Base-by-base conservation (phyloP, 2,329 filamentous ascomycete genomes). In the Penicillium psychrosexuale region DNA sequence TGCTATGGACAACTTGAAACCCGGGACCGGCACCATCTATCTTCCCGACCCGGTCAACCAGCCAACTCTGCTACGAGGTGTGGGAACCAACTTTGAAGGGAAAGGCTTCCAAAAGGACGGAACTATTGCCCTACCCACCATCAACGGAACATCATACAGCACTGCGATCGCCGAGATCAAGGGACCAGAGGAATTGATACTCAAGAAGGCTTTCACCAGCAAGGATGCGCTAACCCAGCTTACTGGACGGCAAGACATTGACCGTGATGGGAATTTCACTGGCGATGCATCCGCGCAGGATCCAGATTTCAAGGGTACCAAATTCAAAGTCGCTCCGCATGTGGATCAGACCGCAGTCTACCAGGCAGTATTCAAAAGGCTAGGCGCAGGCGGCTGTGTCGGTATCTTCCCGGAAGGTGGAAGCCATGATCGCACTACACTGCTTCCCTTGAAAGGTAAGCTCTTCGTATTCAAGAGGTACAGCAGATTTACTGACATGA, bases 341-440 rank as follows among this genome's bases (percentile, higher is more conserved):
- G 91, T 97, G 39, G 91, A 97, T 71, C 93, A 97, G 77, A 92
- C 88, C 30, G 84, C 90, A 64, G 93, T 97, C 28, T 97, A 97
- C 75, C 86, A 96, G 71, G 90, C 91, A 19, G 93, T 99, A 15
- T 97, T 97, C 73, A 84, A 87, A 61, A 85, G 91, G 30, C 81
- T 99, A 33, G 86, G 87, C 62, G 82, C 83, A 37, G 91, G 91
- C 44, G 93, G 92, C 17, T 96, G 91, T 69, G 89, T 97, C 51
- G 94, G 93, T 59, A 97, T 99, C 68, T 99, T 97, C 73, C 93
- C 93, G 2, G 93, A 99, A 76, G 93, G 93, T 63, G 93, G 93
- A 67, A 97, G 92, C 70, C 93, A 97, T 75, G 93, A 97, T 72
- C 87, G 93, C 58, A 91, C 93, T 0, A 91, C 96, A 69, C 81